These are phyloP conservation scores for Sorghum bicolor DNA, from an alignment of 176 grass and related monocot genomes.

Conservation along the genomic window DNA sequence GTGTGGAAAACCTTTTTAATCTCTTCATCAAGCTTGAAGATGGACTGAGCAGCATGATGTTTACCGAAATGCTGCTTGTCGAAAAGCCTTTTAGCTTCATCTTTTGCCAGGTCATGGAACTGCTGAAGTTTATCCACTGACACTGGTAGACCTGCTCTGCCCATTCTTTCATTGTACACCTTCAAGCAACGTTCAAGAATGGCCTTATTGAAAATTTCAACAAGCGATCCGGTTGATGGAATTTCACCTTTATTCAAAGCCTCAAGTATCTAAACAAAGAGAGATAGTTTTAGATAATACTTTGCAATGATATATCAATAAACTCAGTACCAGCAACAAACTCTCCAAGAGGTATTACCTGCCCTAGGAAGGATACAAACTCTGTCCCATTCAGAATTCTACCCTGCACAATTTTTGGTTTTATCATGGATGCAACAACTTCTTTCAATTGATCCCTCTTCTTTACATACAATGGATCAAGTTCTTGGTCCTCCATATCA, in stretches of 20 bases:
- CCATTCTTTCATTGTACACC: slow-evolving; percentile 66
- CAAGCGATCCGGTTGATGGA: slow-evolving; percentile 84
- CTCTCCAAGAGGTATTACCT: slow-evolving; percentile 43
- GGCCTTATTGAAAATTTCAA: slow-evolving; percentile 93
- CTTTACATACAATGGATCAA: slow-evolving; percentile 64
- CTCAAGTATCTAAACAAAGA: slow-evolving; percentile 71
- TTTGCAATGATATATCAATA: slow-evolving; percentile 22
- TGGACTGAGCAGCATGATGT: slow-evolving; percentile 68
- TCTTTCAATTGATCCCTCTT: slow-evolving; percentile 82
- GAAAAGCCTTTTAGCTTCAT: slow-evolving; percentile 57
- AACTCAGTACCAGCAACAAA: neutral
- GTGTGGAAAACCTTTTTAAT: slow-evolving; percentile 69
- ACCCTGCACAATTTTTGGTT: slow-evolving; percentile 82
- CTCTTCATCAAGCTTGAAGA: slow-evolving; percentile 64
- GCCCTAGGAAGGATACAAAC: slow-evolving; percentile 79
- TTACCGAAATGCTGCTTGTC: slow-evolving; percentile 85
- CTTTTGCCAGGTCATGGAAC: slow-evolving; percentile 44
- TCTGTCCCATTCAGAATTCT: slow-evolving; percentile 82
- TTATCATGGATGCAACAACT: slow-evolving; percentile 74
- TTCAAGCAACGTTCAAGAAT: slow-evolving; percentile 88
- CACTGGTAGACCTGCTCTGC: slow-evolving; percentile 51
- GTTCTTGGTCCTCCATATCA: slow-evolving; percentile 73
- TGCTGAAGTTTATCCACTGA: slow-evolving; percentile 62
- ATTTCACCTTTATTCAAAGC: slow-evolving; percentile 98
- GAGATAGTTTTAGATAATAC: neutral